Conservation (phyloP, 2,329 filamentous ascomycete genomes). For the Ceratocystis destructans region DNA sequence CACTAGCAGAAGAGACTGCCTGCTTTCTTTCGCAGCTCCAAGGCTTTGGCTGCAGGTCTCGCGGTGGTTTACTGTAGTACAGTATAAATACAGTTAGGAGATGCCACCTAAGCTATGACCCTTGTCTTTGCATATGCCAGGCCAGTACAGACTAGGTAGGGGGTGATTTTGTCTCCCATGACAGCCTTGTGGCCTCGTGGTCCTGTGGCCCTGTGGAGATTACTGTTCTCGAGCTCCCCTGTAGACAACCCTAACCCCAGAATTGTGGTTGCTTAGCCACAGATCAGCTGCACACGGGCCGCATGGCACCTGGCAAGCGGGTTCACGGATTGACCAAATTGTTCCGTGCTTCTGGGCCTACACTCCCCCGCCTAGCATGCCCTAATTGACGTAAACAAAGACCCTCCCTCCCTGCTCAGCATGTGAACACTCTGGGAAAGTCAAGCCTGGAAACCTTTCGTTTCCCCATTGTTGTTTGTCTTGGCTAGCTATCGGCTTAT, state of each 20-base stretch:
- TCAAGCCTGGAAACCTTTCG: background rate
- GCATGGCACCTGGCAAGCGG: background rate
- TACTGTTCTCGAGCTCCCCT: background rate
- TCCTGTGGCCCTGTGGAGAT: too few relatives aligned
- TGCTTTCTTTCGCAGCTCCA: too few relatives aligned
- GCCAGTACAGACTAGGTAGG: background rate
- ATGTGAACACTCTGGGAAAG: background rate
- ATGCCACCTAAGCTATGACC: conserved; percentile 14
- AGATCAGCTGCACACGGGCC: background rate
- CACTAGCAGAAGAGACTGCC: too few relatives aligned
- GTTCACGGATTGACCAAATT: background rate
- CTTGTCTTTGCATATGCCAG: background rate
- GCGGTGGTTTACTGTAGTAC: background rate
- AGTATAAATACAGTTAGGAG: background rate
- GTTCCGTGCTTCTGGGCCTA: background rate
- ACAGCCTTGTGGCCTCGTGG: background rate
- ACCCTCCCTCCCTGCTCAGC: background rate
- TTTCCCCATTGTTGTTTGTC: background rate
- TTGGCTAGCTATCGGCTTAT: background rate
- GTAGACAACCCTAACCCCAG: background rate
- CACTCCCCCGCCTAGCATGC: background rate
- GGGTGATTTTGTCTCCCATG: background rate
- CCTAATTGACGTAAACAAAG: background rate
- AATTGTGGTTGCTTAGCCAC: background rate
- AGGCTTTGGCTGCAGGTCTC: background rate